Conservation (phyloP, 495 filamentous ascomycete genomes). For the Daldinia childiae region DNA sequence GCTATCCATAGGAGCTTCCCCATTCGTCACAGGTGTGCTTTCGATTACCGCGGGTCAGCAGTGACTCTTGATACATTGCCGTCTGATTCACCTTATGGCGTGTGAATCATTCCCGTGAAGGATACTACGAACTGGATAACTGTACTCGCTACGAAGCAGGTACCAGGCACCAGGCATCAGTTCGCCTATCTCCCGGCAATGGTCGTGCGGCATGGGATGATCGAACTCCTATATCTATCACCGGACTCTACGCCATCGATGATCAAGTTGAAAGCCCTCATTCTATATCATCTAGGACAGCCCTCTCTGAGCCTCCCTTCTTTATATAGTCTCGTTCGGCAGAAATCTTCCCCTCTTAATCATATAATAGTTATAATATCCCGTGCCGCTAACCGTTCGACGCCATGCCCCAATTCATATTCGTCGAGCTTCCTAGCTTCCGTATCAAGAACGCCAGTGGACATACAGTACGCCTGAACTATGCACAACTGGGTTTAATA, state of each 20-base stretch:
- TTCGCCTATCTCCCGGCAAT: slow-evolving; percentile 28
- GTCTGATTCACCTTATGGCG: slow-evolving; percentile 17
- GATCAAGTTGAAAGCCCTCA: not conserved
- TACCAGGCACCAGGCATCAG: not conserved
- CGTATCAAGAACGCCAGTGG: slow-evolving; percentile 41
- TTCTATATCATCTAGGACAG: slow-evolving; percentile 11
- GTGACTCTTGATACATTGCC: slow-evolving; percentile 14
- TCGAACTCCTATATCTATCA: slow-evolving; percentile 18
- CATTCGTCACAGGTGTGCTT: slow-evolving; percentile 27
- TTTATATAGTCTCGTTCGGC: slow-evolving; percentile 1
- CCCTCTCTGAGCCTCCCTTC: not conserved
- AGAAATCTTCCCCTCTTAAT: not conserved
- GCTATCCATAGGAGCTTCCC: slow-evolving; percentile 14
- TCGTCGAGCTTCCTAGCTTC: slow-evolving; percentile 46
- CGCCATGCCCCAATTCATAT: slow-evolving; percentile 44
- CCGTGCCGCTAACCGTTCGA: not conserved
- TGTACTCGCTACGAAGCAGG: slow-evolving; percentile 11
- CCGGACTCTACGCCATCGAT: slow-evolving; percentile 14
- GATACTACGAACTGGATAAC: slow-evolving; percentile 14
- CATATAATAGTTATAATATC: slow-evolving; percentile 1
- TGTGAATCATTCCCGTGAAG: not conserved
- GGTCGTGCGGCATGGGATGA: slow-evolving; percentile 13
- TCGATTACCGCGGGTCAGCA: slow-evolving; percentile 26
- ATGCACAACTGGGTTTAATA: slow-evolving; percentile 34
- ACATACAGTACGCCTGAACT: slow-evolving; percentile 35